A percentile compares a stretch with the other conserved stretches of the same genome.
Conservation (phyloP, 768 basidiomycete species). For the Crucibulum laeve region DNA sequence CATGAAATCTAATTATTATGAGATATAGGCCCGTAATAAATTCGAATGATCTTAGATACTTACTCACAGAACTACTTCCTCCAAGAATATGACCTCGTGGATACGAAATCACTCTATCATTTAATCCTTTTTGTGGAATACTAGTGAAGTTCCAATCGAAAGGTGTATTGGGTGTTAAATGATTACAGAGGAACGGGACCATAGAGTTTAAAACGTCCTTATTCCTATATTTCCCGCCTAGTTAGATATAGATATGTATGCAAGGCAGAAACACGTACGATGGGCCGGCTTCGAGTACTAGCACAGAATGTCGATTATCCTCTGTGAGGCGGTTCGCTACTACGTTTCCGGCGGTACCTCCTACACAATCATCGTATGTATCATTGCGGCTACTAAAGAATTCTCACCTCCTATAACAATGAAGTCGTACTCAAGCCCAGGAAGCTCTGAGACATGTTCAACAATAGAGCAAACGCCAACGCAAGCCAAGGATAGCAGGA, state of each 20-base stretch:
- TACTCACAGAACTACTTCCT: conserved; percentile 16
- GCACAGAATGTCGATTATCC: conserved; percentile 3
- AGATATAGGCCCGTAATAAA: too few species aligned
- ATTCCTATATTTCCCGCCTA: conserved; percentile 5
- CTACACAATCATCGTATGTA: conserved; percentile 1
- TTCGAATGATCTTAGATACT: too few species aligned
- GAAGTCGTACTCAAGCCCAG: conserved; percentile 7
- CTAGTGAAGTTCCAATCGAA: conserved; percentile 24
- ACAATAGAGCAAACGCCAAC: too few species aligned
- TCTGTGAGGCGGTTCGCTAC: conserved; percentile 13
- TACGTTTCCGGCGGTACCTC: conserved; percentile 15
- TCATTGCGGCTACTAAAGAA: background rate
- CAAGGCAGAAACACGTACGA: too few species aligned
- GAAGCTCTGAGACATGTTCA: background rate
- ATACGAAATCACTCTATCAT: conserved; percentile 14
- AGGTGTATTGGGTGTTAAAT: conserved; percentile 4
- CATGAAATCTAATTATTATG: too few species aligned
- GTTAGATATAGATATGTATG: too few species aligned
- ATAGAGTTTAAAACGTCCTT: conserved; percentile 6
- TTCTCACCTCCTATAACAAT: conserved; percentile 9
- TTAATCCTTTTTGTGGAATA: conserved; percentile 15
- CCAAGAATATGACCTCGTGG: conserved; percentile 19
- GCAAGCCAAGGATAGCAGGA: too few species aligned
- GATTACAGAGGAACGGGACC: conserved; percentile 9
- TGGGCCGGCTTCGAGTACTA: conserved; percentile 10